Percentiles rank a stretch among this genome's conserved stretches.
phyloP scores from a whole-genome alignment of 176 grass and related monocot species.

The Aegilops sharonensis region DNA sequence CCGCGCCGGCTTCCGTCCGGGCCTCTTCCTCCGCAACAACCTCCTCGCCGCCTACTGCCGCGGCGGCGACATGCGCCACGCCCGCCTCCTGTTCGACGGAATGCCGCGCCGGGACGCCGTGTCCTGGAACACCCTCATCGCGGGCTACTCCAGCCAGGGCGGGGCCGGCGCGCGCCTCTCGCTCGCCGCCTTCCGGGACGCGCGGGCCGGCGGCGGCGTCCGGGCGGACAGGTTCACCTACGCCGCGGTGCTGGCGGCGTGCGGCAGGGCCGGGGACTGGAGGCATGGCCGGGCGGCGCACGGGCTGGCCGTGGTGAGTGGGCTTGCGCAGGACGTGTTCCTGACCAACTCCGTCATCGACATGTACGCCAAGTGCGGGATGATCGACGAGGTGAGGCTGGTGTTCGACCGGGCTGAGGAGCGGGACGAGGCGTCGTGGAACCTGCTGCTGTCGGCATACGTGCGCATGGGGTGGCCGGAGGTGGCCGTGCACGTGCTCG shows the following conservation, averaged over 20 bases:
- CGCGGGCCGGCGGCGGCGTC: neutral
- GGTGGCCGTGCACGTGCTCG: constrained; percentile 62
- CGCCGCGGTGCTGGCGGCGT: constrained; percentile 29
- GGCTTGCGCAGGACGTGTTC: constrained; percentile 41
- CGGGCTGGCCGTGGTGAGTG: constrained; percentile 54
- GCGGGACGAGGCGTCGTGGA: constrained; percentile 68
- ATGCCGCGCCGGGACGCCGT: constrained; percentile 52
- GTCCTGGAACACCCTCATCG: constrained; percentile 66
- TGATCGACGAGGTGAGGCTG: constrained; percentile 72
- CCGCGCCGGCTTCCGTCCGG: constrained; percentile 37
- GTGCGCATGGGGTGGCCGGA: constrained; percentile 57
- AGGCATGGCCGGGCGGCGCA: constrained; percentile 44
- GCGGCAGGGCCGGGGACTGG: constrained; percentile 23
- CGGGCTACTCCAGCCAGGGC: constrained; percentile 38
- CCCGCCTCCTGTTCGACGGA: constrained; percentile 55
- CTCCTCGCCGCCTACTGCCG: constrained; percentile 45
- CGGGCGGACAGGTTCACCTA: constrained; percentile 48
- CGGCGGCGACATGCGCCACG: constrained; percentile 36
- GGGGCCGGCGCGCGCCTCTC: neutral
- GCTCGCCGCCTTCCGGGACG: constrained; percentile 40
- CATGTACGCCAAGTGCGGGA: constrained; percentile 73
- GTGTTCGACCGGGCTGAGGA: constrained; percentile 75
- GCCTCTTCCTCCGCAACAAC: constrained; percentile 48
- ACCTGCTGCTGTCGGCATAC: constrained; percentile 56
- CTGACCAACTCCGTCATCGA: constrained; percentile 68